Percentiles rank a stretch among this genome's conserved stretches.
Evolutionary conservation across 2,329 filamentous ascomycete genomes (phyloP).

Genomic region (Calonectria ilicicola): DNA sequence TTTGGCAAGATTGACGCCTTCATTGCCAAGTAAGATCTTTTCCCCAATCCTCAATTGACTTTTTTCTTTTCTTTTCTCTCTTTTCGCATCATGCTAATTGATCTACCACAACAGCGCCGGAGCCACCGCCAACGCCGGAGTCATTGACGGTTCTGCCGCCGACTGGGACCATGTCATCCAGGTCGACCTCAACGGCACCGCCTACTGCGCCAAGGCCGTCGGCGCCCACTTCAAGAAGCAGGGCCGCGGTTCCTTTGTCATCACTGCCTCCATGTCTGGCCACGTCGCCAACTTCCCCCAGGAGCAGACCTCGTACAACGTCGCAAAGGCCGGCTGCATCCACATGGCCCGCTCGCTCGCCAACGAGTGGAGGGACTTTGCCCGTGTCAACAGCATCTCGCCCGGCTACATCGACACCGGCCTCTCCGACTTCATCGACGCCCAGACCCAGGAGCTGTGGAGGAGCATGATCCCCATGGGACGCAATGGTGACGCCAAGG

Average conservation of each 20-base stretch:
- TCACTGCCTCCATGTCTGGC: constrained; percentile 61
- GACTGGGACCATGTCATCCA: constrained; percentile 72
- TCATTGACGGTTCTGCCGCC: constrained; percentile 75
- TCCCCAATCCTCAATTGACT: constrained; percentile 57
- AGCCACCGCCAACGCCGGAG: constrained; percentile 73
- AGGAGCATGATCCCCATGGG: constrained; percentile 62
- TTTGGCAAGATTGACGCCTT: constrained; percentile 81
- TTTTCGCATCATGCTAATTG: constrained; percentile 23
- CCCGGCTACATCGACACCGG: constrained; percentile 62
- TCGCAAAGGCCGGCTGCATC: constrained; percentile 64
- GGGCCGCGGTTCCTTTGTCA: constrained; percentile 61
- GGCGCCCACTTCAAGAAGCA: constrained; percentile 58
- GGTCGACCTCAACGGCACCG: constrained; percentile 56
- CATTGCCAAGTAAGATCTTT: constrained; percentile 73
- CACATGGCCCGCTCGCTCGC: constrained; percentile 67
- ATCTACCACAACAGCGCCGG: constrained; percentile 59
- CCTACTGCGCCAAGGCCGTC: constrained; percentile 57
- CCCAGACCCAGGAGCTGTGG: constrained; percentile 23
- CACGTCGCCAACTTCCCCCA: constrained; percentile 63
- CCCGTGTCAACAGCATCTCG: constrained; percentile 65
- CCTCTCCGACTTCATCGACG: constrained; percentile 56
- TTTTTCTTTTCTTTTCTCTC: too few relatives aligned
- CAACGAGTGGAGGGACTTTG: constrained; percentile 67
- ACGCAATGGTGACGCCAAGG: constrained; percentile 72
- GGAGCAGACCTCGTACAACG: constrained; percentile 68